Evolutionary conservation across 495 filamentous ascomycete species (phyloP), one percentile per base, ranked within the genome.

Genomic region (Xylaria curta): DNA sequence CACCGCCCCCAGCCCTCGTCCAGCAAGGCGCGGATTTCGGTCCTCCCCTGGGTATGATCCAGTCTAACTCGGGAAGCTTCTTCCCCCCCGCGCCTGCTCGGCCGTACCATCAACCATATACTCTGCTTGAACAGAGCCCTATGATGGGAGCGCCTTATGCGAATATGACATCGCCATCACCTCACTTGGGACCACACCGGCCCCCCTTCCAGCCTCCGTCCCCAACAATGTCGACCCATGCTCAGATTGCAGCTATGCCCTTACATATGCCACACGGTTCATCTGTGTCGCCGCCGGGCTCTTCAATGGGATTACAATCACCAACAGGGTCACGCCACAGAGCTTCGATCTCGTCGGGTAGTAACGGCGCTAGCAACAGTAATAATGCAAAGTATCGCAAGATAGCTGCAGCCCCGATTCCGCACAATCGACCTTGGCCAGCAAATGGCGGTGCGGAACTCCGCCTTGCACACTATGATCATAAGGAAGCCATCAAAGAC

Each of bases 381-480:
- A 67, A 64, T 5, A 85, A 85, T 47, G 69, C 67, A 1, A 85
- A 85, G 60, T 85, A 83, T 74, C 83, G 85, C 24, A 85, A 81
- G 72, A 82, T 86, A 12, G 82, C 84, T 44, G 84, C 85, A 2
- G 85, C 85, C 3, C 85, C 85, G 0, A 82, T 83, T 1, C 82
- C 83, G 0, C 81, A 84, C 4, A 84, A 85, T 70, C 80, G 85
- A 5, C 78, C 81, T 2, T 83, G 80, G 75, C 71, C 74, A 0
- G 75, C 69, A 59, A 85, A 82, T 61, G 81, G 81, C 21, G 76
- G 74, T 28, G 76, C 79, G 26, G 85, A 85, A 61, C 80, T 86
- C 8, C 75, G 82, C 36, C 85, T 85, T 3, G 81, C 85, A 0
- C 83, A 80, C 61, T 86, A 85, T 63, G 82, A 86, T 68, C 82